Evolutionary conservation across 805 yeast genomes (phyloP).

Genomic region (Saccharomycopsis synnaedendra): DNA sequence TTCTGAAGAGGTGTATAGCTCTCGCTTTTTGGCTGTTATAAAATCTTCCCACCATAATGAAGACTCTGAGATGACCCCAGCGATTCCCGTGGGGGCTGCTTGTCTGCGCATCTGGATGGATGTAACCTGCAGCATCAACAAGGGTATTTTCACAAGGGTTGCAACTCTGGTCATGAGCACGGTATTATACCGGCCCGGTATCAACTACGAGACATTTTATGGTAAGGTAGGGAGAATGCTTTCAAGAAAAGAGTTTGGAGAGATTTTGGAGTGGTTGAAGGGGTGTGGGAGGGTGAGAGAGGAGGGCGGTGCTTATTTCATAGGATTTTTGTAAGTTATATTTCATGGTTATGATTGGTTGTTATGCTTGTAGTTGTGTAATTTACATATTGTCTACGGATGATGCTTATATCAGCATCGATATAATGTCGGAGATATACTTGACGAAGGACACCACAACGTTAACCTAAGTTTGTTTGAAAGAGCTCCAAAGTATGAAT

Average conservation of each 20-base stretch:
- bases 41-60: neutral
- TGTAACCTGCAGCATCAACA: constrained; percentile 47
- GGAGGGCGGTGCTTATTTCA: too few species aligned
- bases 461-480: too few species aligned
- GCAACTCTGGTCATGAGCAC: constrained; percentile 31
- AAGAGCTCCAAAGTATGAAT: too few species aligned
- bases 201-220: constrained; percentile 21
- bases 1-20: neutral
- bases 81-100: constrained; percentile 49
- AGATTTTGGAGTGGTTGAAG: constrained; percentile 8
- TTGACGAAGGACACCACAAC: too few species aligned
- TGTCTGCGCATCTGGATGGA: constrained; percentile 69
- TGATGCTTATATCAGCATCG: too few species aligned
- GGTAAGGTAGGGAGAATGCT: constrained; percentile 17
- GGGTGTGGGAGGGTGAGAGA: too few species aligned
- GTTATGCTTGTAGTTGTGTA: too few species aligned
- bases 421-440: too few species aligned
- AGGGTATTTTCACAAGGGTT: constrained; percentile 46
- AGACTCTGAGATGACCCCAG: neutral
- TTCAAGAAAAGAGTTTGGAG: constrained; percentile 3
- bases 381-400: too few species aligned
- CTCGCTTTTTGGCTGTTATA: constrained; percentile 28
- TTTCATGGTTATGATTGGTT: too few species aligned
- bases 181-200: constrained; percentile 46
- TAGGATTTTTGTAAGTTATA: too few species aligned